Evolutionary conservation across 495 filamentous ascomycete genomes (phyloP).

Genomic region (Rhizodiscina lignyota): DNA sequence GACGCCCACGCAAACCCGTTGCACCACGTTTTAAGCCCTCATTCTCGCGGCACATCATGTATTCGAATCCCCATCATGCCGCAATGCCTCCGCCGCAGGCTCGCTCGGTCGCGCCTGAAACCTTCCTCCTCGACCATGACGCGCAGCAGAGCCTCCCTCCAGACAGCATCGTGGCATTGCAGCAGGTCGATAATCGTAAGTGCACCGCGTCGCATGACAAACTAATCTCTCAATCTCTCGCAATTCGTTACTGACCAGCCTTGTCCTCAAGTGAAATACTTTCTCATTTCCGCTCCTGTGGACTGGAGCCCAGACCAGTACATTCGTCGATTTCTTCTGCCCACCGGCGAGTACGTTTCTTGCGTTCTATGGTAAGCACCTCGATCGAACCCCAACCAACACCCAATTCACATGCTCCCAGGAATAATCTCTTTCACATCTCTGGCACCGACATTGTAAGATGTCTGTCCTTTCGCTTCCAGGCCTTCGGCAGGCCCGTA

Average conservation of each 20-base stretch:
- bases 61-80: slow-evolving; percentile 20
- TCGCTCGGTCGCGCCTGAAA: slow-evolving; percentile 49
- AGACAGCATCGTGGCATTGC: slow-evolving; percentile 90
- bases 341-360: slow-evolving; percentile 96
- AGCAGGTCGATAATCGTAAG: slow-evolving; percentile 97
- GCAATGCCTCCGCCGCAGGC: slow-evolving; percentile 58
- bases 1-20: too few relatives aligned
- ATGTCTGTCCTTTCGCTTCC: slow-evolving; percentile 95
- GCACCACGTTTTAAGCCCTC: too few relatives aligned
- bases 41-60: slow-evolving; percentile 24
- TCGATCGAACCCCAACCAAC: slow-evolving; percentile 1
- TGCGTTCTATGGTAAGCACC: slow-evolving; percentile 72
- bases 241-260: neutral
- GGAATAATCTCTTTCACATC: slow-evolving; percentile 98
- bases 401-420: slow-evolving; percentile 16
- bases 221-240: neutral
- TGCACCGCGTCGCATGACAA: slow-evolving; percentile 8
- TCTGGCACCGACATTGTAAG: slow-evolving; percentile 97
- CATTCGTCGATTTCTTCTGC: slow-evolving; percentile 85
- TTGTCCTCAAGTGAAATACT: slow-evolving; percentile 75
- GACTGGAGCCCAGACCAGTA: slow-evolving; percentile 97
- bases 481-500: slow-evolving; percentile 92
- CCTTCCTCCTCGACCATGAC: slow-evolving; percentile 92
- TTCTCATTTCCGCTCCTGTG: slow-evolving; percentile 94
- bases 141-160: slow-evolving; percentile 91